Conservation (phyloP, 2,329 filamentous ascomycete species). For the Proliferodiscus dingleyae region DNA sequence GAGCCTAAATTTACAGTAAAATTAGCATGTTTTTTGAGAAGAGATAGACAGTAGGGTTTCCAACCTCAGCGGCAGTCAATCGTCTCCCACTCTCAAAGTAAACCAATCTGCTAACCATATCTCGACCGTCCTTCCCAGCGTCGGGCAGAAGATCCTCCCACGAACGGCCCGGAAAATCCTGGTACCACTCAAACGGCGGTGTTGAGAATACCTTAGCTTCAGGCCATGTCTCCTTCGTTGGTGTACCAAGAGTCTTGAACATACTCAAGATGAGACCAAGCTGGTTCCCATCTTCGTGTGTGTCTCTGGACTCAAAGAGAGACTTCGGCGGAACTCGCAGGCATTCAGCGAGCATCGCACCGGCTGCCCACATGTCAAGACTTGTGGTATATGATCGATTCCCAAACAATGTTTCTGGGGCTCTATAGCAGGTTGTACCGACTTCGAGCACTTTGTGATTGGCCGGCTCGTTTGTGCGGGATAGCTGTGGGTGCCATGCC, state of each 20-base stretch:
- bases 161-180: constrained; percentile 58
- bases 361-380: constrained; percentile 87
- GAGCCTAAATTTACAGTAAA: constrained; percentile 1
- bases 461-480: constrained; percentile 51
- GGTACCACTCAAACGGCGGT: constrained; percentile 89
- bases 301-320: constrained; percentile 74
- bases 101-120: constrained; percentile 65
- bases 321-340: constrained; percentile 50
- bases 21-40: not conserved
- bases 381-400: constrained; percentile 64
- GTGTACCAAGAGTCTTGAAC: constrained; percentile 87
- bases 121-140: constrained; percentile 52
- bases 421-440: constrained; percentile 84
- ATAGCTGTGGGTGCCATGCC: constrained; percentile 66
- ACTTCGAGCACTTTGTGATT: constrained; percentile 82
- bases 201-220: constrained; percentile 63
- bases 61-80: constrained; percentile 60
- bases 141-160: constrained; percentile 69
- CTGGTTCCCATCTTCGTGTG: constrained; percentile 80
- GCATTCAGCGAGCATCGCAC: constrained; percentile 77
- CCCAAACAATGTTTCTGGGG: constrained; percentile 88
- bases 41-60: not conserved
- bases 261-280: constrained; percentile 86
- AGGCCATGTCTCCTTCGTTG: constrained; percentile 76
- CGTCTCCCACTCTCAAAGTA: constrained; percentile 66